Evolutionary conservation across 305 asterid genomes (phyloP).

Genomic region (Salvia sclarea): DNA sequence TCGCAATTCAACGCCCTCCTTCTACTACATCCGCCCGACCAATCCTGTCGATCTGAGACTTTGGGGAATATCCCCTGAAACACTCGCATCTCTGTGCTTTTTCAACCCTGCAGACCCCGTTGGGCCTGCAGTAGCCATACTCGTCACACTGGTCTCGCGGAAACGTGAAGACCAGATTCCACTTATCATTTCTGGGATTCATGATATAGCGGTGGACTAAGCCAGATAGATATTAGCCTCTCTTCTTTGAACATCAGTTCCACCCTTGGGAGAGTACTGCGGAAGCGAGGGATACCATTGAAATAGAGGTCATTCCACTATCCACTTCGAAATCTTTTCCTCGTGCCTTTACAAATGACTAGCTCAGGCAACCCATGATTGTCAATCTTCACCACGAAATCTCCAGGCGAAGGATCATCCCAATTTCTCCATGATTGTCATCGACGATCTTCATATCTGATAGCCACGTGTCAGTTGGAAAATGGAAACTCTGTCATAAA

Average conservation of each 20-base stretch:
- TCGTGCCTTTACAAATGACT: constrained; percentile 4
- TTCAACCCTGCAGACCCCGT: constrained; percentile 37
- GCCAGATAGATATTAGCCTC: constrained; percentile 4
- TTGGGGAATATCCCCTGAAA: too few species aligned
- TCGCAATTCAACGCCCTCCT: neutral
- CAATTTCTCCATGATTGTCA: constrained; percentile 39
- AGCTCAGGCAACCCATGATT: constrained; percentile 28
- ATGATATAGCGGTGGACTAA: too few species aligned
- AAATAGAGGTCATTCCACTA: constrained; percentile 33
- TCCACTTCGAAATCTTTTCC: constrained; percentile 19
- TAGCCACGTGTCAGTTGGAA: constrained; percentile 35
- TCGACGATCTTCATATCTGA: constrained; percentile 37
- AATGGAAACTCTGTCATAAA: constrained; percentile 43
- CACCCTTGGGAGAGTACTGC: neutral
- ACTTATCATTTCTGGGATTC: too few species aligned
- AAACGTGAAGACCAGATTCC: too few species aligned
- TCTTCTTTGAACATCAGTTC: neutral
- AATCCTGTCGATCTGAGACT: constrained; percentile 29
- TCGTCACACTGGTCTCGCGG: constrained; percentile 38
- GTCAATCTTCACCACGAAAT: constrained; percentile 11
- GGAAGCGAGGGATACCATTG: neutral
- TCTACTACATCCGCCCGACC: constrained; percentile 45
- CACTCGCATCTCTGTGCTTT: constrained; percentile 34
- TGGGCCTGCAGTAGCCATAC: constrained; percentile 41
- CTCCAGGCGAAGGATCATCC: constrained; percentile 50